A percentile compares a stretch with the other conserved stretches of the same genome.
Evolutionary conservation across 2,329 filamentous ascomycete species (phyloP).

Genomic region (Alternaria gansuensis): DNA sequence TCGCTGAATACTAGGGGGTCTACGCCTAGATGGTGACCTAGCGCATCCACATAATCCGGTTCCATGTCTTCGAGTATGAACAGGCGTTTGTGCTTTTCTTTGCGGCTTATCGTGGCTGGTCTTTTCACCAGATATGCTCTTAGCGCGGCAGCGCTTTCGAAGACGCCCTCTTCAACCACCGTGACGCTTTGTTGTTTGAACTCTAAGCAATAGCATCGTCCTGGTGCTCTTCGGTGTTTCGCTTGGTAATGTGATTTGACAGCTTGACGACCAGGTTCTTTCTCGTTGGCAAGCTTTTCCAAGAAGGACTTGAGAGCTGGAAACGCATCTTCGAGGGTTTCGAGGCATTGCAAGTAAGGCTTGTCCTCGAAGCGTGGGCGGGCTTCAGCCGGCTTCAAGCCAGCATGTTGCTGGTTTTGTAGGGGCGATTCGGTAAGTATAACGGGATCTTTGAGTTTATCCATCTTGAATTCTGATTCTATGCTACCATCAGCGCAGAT

Average conservation of each 20-base stretch:
- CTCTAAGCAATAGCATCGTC: slow-evolving; percentile 1
- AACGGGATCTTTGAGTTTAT: neutral
- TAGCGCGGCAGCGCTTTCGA: neutral
- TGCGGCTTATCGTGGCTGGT: neutral
- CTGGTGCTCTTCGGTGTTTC: neutral
- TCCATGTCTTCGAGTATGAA: slow-evolving; percentile 38
- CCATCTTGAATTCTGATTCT: neutral
- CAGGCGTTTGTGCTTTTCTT: slow-evolving; percentile 13
- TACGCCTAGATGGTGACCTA: slow-evolving; percentile 27
- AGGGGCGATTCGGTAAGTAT: neutral
- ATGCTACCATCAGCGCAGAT: neutral
- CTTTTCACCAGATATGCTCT: neutral
- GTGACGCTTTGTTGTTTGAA: neutral
- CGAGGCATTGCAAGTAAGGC: slow-evolving; percentile 9
- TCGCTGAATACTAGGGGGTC: slow-evolving; percentile 34
- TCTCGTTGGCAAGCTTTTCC: slow-evolving; percentile 11
- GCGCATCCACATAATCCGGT: slow-evolving; percentile 29
- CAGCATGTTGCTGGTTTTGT: neutral
- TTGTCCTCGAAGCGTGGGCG: neutral
- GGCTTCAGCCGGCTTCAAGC: neutral
- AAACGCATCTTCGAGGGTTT: slow-evolving; percentile 3
- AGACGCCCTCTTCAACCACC: neutral
- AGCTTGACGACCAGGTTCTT: slow-evolving; percentile 5
- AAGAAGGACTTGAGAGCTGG: slow-evolving; percentile 14
- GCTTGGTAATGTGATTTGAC: neutral